Percentiles rank a stretch among this genome's conserved stretches.
Evolutionary conservation across 2,329 filamentous ascomycete species (phyloP).

Genomic region (Beauveria sp.): DNA sequence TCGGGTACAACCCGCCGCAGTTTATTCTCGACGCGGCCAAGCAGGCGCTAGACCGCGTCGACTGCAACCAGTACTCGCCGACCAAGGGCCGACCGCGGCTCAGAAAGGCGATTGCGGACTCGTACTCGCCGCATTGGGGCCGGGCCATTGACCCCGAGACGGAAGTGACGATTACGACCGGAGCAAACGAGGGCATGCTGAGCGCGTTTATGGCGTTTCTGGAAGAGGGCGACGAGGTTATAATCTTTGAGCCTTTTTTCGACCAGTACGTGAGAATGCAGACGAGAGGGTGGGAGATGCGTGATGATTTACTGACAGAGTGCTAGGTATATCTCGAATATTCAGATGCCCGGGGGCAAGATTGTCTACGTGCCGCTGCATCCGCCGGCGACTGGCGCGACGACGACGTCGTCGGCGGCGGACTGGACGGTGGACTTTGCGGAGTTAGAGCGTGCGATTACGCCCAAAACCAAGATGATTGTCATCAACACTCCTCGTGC

Average conservation of each 20-base stretch:
- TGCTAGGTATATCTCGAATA: constrained; percentile 82
- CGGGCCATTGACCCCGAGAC: constrained; percentile 76
- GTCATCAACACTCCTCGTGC: constrained; percentile 69
- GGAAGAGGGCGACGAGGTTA: constrained; percentile 90
- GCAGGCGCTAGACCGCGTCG: constrained; percentile 77
- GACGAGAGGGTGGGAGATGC: neutral
- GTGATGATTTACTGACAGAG: neutral
- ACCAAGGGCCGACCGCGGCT: constrained; percentile 88
- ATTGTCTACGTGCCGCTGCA: constrained; percentile 94
- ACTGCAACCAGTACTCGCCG: constrained; percentile 98
- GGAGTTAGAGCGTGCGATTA: constrained; percentile 74
- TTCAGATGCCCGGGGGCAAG: constrained; percentile 94
- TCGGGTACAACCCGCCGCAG: constrained; percentile 86
- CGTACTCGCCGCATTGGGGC: constrained; percentile 86
- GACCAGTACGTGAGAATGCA: constrained; percentile 62
- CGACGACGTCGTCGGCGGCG: constrained; percentile 71
- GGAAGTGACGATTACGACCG: constrained; percentile 91
- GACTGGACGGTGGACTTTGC: constrained; percentile 86
- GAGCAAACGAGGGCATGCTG: constrained; percentile 86
- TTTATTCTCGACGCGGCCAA: constrained; percentile 93
- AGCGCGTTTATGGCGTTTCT: constrained; percentile 98
- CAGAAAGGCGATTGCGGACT: constrained; percentile 86
- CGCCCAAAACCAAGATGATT: constrained; percentile 88
- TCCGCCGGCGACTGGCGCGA: constrained; percentile 72
- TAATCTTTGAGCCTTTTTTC: constrained; percentile 97